A percentile compares a stretch with the other conserved stretches of the same genome.
These are phyloP conservation scores for Jacaranda copaia DNA, from an alignment of 257 asterid species.

Conservation along the genomic window DNA sequence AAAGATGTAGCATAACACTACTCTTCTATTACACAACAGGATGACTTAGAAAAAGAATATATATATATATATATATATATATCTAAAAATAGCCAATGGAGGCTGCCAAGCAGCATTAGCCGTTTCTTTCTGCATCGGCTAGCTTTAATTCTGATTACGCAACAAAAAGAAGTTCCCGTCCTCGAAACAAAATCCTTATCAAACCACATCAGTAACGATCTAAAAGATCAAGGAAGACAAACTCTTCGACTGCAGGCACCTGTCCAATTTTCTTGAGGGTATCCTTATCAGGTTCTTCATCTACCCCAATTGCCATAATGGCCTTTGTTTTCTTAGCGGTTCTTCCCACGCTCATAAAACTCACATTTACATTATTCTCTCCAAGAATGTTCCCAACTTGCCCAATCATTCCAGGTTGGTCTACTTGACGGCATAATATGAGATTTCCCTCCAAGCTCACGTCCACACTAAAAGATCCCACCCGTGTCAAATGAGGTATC, in stretches of 20 bases:
- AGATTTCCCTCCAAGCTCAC: constrained; percentile 91
- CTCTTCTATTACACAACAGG: neutral
- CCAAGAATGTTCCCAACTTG: constrained; percentile 81
- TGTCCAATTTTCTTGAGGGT: constrained; percentile 78
- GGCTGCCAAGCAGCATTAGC: neutral
- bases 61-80: neutral
- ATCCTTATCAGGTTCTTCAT: constrained; percentile 77
- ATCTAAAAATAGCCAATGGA: neutral
- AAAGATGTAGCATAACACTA: neutral
- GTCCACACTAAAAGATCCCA: constrained; percentile 71
- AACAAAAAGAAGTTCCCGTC: neutral
- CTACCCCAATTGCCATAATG: constrained; percentile 97
- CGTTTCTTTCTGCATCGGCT: neutral
- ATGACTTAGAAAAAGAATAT: neutral
- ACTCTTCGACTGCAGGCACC: constrained; percentile 80
- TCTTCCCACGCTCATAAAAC: constrained; percentile 95
- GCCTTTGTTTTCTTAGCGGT: constrained; percentile 73
- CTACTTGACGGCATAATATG: constrained; percentile 81
- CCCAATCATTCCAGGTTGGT: constrained; percentile 94
- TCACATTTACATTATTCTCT: constrained; percentile 81
- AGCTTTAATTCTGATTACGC: too few relatives aligned
- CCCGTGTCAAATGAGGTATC: constrained; percentile 67
- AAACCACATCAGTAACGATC: neutral
- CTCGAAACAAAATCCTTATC: neutral
- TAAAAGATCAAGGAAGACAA: constrained; percentile 73